Evolutionary conservation across 768 basidiomycete genomes (phyloP).

Genomic region (Tulasnella sp.): DNA sequence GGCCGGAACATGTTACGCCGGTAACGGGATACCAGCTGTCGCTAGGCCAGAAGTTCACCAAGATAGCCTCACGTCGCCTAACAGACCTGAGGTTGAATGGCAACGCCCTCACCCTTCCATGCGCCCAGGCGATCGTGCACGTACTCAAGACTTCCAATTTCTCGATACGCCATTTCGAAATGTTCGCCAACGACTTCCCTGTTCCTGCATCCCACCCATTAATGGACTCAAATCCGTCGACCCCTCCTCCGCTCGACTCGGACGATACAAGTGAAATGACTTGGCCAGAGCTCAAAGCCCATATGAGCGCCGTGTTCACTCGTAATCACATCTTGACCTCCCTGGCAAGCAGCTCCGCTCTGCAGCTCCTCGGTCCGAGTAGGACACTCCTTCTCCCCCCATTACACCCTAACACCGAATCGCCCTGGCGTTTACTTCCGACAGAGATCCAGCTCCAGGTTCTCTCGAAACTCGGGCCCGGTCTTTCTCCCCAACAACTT

Average conservation of each 20-base stretch:
- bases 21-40: not conserved
- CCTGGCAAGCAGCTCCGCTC: not conserved
- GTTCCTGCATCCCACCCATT: not conserved
- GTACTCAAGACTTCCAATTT: slow-evolving; percentile 50
- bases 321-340: slow-evolving; percentile 1
- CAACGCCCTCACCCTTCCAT: slow-evolving; percentile 50
- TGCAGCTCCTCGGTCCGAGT: not conserved
- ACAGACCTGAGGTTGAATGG: slow-evolving; percentile 50
- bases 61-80: slow-evolving; percentile 2
- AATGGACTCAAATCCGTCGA: not conserved
- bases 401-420: not conserved
- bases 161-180: slow-evolving; percentile 47
- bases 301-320: slow-evolving; percentile 1
- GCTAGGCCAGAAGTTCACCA: not conserved
- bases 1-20: not conserved
- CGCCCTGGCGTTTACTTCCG: slow-evolving; percentile 48
- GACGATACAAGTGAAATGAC: not conserved
- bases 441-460: slow-evolving; percentile 56
- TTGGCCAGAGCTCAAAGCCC: slow-evolving; percentile 8
- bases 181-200: slow-evolving; percentile 46
- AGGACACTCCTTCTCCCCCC: not conserved
- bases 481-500: slow-evolving; percentile 54
- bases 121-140: slow-evolving; percentile 46
- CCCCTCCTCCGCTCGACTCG: not conserved
- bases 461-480: slow-evolving; percentile 56